Evolutionary conservation across 2,329 filamentous ascomycete species (phyloP).

Genomic region (Trichoderma lentiforme): DNA sequence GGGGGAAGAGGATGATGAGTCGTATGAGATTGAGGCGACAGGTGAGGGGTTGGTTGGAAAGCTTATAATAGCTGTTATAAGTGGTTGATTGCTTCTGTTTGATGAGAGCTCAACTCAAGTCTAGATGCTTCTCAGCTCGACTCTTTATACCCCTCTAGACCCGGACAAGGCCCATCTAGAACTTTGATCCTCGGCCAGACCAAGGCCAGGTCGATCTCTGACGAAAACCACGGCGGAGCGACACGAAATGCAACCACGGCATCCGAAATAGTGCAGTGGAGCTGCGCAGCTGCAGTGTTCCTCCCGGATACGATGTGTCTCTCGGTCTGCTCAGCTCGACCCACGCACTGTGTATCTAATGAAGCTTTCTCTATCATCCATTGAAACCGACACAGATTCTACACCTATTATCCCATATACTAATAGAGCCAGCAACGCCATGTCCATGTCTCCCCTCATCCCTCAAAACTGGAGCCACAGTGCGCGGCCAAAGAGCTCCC

Average conservation of each 20-base stretch:
- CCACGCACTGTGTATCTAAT: neutral
- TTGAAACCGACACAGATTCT: neutral
- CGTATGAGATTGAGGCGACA: neutral
- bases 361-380: neutral
- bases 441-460: neutral
- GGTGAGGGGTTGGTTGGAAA: neutral
- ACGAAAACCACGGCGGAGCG: neutral
- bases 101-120: neutral
- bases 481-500: neutral
- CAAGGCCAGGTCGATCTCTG: constrained; percentile 3
- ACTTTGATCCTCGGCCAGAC: neutral
- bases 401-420: neutral
- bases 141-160: constrained; percentile 6
- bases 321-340: neutral
- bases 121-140: neutral
- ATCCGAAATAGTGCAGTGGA: constrained; percentile 15
- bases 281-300: constrained; percentile 16
- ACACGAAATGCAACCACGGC: constrained; percentile 14
- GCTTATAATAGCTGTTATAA: neutral
- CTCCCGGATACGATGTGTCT: constrained; percentile 19
- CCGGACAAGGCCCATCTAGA: neutral
- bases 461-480: neutral
- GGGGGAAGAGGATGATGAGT: neutral
- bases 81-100: neutral
- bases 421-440: neutral